Conservation (phyloP, 2,329 filamentous ascomycete genomes). For the Hymenoscyphus occultus region DNA sequence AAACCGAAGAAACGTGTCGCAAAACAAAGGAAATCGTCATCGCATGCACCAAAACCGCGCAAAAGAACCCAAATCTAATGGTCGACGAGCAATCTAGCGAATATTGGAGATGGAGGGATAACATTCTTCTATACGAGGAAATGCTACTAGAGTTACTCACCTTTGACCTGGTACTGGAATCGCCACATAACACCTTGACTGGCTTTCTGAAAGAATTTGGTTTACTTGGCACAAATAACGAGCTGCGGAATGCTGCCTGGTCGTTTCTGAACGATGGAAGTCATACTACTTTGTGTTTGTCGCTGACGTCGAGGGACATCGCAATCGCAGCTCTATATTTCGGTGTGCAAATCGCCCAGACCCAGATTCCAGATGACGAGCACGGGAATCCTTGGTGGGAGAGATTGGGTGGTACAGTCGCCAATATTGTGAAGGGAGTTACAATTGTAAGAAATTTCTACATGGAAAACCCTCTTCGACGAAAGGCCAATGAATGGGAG, state of each 20-base stretch:
- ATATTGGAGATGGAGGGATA: constrained; percentile 97
- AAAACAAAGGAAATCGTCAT: constrained; percentile 95
- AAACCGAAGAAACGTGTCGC: constrained; percentile 94
- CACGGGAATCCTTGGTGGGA: constrained; percentile 86
- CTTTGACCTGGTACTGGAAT: constrained; percentile 88
- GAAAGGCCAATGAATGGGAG: constrained; percentile 35
- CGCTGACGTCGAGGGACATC: constrained; percentile 76
- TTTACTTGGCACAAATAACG: constrained; percentile 70
- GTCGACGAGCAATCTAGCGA: constrained; percentile 98
- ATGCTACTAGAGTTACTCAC: constrained; percentile 86
- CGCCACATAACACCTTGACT: constrained; percentile 82
- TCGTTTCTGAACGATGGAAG: constrained; percentile 90
- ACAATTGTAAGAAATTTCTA: constrained; percentile 72
- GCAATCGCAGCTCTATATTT: constrained; percentile 86
- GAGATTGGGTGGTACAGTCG: constrained; percentile 66
- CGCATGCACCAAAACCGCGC: constrained; percentile 87
- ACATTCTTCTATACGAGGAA: constrained; percentile 88
- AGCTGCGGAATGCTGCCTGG: constrained; percentile 83
- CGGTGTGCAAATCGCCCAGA: constrained; percentile 69
- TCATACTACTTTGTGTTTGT: constrained; percentile 78
- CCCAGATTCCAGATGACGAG: constrained; percentile 71
- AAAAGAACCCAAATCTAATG: constrained; percentile 85
- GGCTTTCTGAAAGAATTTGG: constrained; percentile 72
- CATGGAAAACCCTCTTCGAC: constrained; percentile 57
- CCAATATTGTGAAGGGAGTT: constrained; percentile 69